Evolutionary conservation across 768 basidiomycete genomes (phyloP).

Genomic region (Scleroderma bovista): DNA sequence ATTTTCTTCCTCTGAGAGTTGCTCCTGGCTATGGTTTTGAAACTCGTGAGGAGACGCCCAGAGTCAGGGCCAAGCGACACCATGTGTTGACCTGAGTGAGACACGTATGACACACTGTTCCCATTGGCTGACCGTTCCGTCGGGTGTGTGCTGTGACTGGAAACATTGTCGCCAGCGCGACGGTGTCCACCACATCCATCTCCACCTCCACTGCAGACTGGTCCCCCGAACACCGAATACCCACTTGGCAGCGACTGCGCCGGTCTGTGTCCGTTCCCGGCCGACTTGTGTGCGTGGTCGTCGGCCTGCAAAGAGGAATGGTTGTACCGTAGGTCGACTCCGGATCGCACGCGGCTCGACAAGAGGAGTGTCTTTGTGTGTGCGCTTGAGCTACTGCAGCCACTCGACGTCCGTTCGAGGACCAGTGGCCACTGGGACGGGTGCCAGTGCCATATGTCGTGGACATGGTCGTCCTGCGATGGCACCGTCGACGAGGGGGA

Average conservation of each 20-base stretch:
- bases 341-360: not conserved
- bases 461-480: not conserved
- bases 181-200: no score
- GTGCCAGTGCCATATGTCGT: not conserved
- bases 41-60: not conserved
- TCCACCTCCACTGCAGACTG: no score
- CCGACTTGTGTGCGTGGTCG: not conserved
- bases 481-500: not conserved
- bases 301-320: not conserved
- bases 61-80: no score
- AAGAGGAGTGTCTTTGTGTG: not conserved
- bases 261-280: not conserved
- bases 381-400: not conserved
- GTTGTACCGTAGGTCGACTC: not conserved
- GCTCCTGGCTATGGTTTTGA: not conserved
- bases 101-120: no score
- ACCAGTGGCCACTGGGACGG: not conserved
- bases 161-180: no score
- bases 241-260: no score
- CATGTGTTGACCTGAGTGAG: no score
- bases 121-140: no score
- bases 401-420: not conserved
- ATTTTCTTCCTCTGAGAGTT: constrained; percentile 21
- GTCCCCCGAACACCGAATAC: no score
- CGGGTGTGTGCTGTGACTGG: no score